Evolutionary conservation across 805 yeast genomes (phyloP), one percentile per base, ranked within the genome.

Genomic region (Schwanniomyces vanrijiae): DNA sequence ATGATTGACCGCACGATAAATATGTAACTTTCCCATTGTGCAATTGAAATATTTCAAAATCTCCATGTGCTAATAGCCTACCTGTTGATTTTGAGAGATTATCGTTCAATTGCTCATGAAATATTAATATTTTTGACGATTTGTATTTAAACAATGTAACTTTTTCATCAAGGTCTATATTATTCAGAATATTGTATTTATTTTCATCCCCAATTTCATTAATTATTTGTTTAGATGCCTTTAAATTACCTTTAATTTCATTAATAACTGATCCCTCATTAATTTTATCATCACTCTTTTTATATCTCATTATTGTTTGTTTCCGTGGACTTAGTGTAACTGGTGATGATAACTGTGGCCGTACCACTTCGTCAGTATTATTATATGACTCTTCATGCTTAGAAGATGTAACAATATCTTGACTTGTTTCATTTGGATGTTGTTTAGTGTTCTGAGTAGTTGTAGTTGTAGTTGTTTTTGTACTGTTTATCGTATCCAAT

Each of bases 1-100:
- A 79, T 4, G 81, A 71, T n/a, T 65, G 62, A 0, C 88, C 90
- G 65, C 90, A 85, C 10, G 82, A 78, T 35, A 85, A 58, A 59
- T 83, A 85, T 1, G 84, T 77, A 7, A 82, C 83, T 48, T 70
- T 75, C 16, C 81, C 79, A 49, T 76, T 77, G 53, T 79, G 81
- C 22, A 84, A 66, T 58, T 81, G 83, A 53, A 81, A 84, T 1
- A 84, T 68, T 54, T 82, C 81, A 44, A 84, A 73, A 38, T 63
- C 68, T 1, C 90, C 90, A 49, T 80, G 81, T 1, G 86, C 82
- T 24, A 84, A 56, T n/a, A 82, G 59, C 37, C 78, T 64, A 0
- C 85, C 86, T 0, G 68, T 56, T 10, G 58, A 45, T 22, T 49
- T 40, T 19, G 50, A 19, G 16, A 39, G 52, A 25, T 52, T 52